Evolutionary conservation across 495 filamentous ascomycete genomes (phyloP).

Genomic region (Viridothelium virens): DNA sequence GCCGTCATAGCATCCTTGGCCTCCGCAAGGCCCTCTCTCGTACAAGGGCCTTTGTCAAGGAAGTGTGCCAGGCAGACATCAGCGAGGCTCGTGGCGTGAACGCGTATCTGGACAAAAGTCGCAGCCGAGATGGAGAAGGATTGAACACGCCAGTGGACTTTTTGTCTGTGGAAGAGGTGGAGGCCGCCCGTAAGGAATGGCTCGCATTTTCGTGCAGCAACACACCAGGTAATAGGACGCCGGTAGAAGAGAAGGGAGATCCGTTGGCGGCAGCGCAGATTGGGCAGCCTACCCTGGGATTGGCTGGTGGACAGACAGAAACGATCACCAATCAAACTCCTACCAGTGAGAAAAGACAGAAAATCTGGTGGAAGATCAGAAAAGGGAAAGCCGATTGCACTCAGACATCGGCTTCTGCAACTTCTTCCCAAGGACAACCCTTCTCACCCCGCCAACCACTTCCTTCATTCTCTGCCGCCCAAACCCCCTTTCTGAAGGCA

Average conservation of each 20-base stretch:
- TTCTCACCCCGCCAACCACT: too few relatives aligned
- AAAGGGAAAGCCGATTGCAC: too few relatives aligned
- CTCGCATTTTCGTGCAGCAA: neutral
- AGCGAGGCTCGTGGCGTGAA: neutral
- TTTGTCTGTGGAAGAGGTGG: too few relatives aligned
- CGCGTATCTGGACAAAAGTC: neutral
- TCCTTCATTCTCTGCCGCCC: too few relatives aligned
- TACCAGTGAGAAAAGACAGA: too few relatives aligned
- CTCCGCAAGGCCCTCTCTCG: neutral
- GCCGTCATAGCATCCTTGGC: neutral
- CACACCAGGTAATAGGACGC: neutral
- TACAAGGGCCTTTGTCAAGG: neutral
- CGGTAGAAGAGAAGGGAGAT: neutral
- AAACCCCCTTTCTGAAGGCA: too few relatives aligned
- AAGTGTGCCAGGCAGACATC: neutral
- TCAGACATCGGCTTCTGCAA: too few relatives aligned
- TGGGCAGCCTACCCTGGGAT: neutral
- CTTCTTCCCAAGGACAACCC: too few relatives aligned
- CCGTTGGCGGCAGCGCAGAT: neutral
- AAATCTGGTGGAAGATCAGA: too few relatives aligned
- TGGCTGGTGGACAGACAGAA: too few relatives aligned
- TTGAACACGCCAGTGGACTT: neutral
- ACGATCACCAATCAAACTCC: too few relatives aligned
- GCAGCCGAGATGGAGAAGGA: neutral
- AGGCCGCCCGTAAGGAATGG: neutral